Conservation (phyloP, 495 filamentous ascomycete genomes). For the Xylaria cubensis region DNA sequence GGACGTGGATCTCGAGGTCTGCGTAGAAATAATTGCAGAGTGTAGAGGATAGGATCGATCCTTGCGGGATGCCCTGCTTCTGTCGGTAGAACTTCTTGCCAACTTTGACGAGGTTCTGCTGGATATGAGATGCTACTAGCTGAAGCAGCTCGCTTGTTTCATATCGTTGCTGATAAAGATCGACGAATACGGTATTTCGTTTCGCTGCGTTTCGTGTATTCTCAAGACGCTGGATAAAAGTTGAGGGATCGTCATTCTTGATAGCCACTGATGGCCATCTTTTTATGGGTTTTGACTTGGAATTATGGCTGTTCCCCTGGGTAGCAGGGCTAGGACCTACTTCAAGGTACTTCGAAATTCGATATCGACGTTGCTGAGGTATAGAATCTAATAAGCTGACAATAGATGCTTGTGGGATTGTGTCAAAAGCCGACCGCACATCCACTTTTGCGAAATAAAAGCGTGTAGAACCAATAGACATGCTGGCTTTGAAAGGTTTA, state of each 20-base stretch:
- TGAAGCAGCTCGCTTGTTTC: conserved; percentile 66
- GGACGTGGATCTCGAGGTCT: conserved; percentile 71
- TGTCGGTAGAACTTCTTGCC: conserved; percentile 91
- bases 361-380: conserved; percentile 69
- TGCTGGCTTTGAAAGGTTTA: conserved; percentile 66
- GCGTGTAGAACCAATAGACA: conserved; percentile 39
- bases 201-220: conserved; percentile 52
- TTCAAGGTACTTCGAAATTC: conserved; percentile 76
- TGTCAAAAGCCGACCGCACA: conserved; percentile 92
- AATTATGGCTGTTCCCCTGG: conserved; percentile 15
- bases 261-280: conserved; percentile 70
- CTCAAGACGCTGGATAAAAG: conserved; percentile 63
- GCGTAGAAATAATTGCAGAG: conserved; percentile 97
- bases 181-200: conserved; percentile 78
- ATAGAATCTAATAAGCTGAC: conserved; percentile 69
- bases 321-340: conserved; percentile 58
- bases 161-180: conserved; percentile 62
- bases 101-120: conserved; percentile 83
- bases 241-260: conserved; percentile 54
- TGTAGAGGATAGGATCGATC: conserved; percentile 82
- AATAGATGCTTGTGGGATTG: conserved; percentile 83
- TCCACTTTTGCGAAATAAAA: conserved; percentile 90
- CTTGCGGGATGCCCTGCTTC: conserved; percentile 89
- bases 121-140: conserved; percentile 77
- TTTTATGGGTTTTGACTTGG: conserved; percentile 58